A percentile compares a stretch with the other conserved stretches of the same genome.
Evolutionary conservation across 805 yeast species (phyloP).

Genomic region (Pichia manshurica): DNA sequence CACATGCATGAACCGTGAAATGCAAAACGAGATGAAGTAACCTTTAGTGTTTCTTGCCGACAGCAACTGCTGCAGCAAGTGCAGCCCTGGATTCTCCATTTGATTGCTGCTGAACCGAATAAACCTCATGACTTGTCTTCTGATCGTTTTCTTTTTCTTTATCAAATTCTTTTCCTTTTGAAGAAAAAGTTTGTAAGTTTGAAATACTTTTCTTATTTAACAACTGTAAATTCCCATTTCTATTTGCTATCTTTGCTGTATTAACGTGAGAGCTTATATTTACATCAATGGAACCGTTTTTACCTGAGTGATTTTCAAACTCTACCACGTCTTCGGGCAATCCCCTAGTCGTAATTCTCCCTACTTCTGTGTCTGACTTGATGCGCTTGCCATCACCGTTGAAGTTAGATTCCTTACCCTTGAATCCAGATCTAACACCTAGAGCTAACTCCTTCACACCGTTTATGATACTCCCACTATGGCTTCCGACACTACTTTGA

Average conservation of each 20-base stretch:
- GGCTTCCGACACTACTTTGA: conserved; percentile 1
- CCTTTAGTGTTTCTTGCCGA: conserved; percentile 4
- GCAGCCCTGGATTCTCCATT: conserved; percentile 4
- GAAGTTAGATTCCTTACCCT: not conserved
- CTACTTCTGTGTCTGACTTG: not conserved
- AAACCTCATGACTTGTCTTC: too few relatives aligned
- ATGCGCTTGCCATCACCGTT: not conserved
- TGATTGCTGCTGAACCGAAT: not conserved
- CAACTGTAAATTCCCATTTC: not conserved
- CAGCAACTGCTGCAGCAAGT: conserved; percentile 10
- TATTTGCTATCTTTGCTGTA: not conserved
- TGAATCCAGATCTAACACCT: conserved; percentile 7
- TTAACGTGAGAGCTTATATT: too few relatives aligned
- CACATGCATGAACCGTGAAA: not conserved
- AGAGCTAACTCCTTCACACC: conserved; percentile 8
- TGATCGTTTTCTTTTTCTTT: not conserved
- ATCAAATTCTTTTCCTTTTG: not conserved
- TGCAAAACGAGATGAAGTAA: too few relatives aligned
- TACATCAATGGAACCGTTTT: not conserved
- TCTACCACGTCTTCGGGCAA: not conserved
- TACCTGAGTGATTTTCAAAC: not conserved
- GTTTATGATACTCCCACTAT: conserved; percentile 1
- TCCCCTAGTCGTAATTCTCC: not conserved
- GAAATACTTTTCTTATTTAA: not conserved
- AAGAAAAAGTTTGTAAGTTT: not conserved